These are phyloP conservation scores for Zygotorulaspora sp. DNA, from an alignment of 805 yeast genomes.

Conservation along the genomic window DNA sequence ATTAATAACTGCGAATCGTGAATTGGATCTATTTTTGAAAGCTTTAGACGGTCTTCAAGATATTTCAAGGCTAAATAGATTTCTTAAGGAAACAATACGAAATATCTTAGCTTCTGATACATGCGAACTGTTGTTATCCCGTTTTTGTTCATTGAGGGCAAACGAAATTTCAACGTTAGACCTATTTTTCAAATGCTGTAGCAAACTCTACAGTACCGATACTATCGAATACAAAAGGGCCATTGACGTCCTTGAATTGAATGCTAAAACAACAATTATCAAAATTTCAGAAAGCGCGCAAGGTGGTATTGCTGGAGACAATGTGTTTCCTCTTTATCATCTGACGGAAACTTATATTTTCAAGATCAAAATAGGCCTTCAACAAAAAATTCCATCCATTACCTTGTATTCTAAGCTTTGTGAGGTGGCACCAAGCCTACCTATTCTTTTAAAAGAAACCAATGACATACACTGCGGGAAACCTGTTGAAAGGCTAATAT, in stretches of 20 bases:
- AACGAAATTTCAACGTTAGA: too few relatives aligned
- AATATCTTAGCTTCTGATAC: slow-evolving; percentile 8
- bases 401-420: slow-evolving; percentile 18
- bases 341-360: slow-evolving; percentile 17
- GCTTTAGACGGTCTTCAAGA: slow-evolving; percentile 14
- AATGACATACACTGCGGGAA: slow-evolving; percentile 2
- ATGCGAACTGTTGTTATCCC: too few relatives aligned
- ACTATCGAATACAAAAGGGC: slow-evolving; percentile 1
- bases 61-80: slow-evolving; percentile 16
- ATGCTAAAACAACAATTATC: slow-evolving; percentile 5
- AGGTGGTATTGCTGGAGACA: not conserved
- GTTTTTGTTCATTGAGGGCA: too few relatives aligned
- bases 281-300: not conserved
- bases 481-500: slow-evolving; percentile 10
- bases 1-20: slow-evolving; percentile 4
- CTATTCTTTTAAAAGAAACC: slow-evolving; percentile 4
- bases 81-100: slow-evolving; percentile 7
- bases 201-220: slow-evolving; percentile 7
- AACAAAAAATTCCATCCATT: slow-evolving; percentile 9
- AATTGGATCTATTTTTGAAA: slow-evolving; percentile 18
- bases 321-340: slow-evolving; percentile 4
- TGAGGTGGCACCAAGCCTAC: slow-evolving; percentile 13
- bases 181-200: slow-evolving; percentile 15
- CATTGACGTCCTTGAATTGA: slow-evolving; percentile 6
- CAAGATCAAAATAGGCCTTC: slow-evolving; percentile 13